phyloP scores from a whole-genome alignment of 225 moss, liverwort and hornwort genomes.

The Physcomitrium patens region DNA sequence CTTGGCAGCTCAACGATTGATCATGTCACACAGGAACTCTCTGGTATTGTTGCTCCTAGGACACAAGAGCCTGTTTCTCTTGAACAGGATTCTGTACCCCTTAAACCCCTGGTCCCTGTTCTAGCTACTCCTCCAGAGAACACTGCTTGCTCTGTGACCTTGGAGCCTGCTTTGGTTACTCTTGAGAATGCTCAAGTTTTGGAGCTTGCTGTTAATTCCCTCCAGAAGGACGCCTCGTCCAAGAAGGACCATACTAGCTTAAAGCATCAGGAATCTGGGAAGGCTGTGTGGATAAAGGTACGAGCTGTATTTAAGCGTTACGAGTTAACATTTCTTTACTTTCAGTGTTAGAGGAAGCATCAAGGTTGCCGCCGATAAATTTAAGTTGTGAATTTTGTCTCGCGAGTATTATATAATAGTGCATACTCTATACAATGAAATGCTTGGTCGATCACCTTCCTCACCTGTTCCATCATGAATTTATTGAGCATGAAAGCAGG shows the following conservation, averaged over 20 bases:
- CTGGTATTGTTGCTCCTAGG: slow-evolving; percentile 11
- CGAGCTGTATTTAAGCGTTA: slow-evolving; percentile 7
- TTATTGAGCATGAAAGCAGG: slow-evolving; percentile 12
- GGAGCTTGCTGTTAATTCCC: slow-evolving; percentile 33
- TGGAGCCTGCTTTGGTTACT: slow-evolving; percentile 24
- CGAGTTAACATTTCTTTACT: slow-evolving; percentile 15
- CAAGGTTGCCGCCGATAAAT: not conserved
- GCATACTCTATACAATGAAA: not conserved
- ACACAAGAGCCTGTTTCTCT: slow-evolving; percentile 21
- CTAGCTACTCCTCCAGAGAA: slow-evolving; percentile 5
- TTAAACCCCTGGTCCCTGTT: slow-evolving; percentile 17
- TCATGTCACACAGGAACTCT: not conserved
- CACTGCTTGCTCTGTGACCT: not conserved
- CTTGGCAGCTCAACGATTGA: slow-evolving; percentile 40
- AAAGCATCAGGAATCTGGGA: slow-evolving; percentile 58
- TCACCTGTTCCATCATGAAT: not conserved
- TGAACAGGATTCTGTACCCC: slow-evolving; percentile 18
- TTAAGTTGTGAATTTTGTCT: not conserved
- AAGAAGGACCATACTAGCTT: slow-evolving; percentile 45
- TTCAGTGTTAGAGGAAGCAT: not conserved
- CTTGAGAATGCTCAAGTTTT: slow-evolving; percentile 15
- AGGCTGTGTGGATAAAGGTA: slow-evolving; percentile 66
- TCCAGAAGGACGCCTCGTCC: slow-evolving; percentile 12
- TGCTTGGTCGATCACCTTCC: not conserved
- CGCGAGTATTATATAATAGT: slow-evolving; percentile 20